phyloP scores from a whole-genome alignment of 352 stramenopile species.

The Thraustochytrium sp. region DNA sequence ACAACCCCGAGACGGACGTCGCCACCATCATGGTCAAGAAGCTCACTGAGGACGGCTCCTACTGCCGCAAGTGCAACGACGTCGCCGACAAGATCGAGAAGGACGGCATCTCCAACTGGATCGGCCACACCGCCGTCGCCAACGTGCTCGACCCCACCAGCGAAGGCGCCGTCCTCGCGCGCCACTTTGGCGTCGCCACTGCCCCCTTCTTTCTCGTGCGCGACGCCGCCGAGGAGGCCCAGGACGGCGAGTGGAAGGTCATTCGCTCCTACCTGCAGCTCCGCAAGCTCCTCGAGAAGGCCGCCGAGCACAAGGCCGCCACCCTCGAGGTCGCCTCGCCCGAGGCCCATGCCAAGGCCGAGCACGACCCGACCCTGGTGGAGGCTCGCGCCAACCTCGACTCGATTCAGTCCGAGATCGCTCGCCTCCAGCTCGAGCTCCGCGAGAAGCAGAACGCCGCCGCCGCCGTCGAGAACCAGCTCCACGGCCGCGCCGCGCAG shows the following conservation, averaged over 20 bases:
- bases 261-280: conserved; percentile 42
- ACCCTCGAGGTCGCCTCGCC: neutral
- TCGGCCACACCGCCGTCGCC: conserved; percentile 18
- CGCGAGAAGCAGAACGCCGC: conserved; percentile 5
- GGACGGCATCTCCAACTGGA: conserved; percentile 28
- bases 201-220: conserved; percentile 44
- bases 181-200: conserved; percentile 44
- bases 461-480: neutral
- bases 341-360: neutral
- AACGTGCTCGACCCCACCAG: conserved; percentile 31
- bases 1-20: conserved; percentile 24
- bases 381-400: neutral
- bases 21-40: conserved; percentile 45
- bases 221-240: neutral
- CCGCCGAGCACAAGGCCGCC: conserved; percentile 29
- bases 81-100: conserved; percentile 43
- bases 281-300: conserved; percentile 43
- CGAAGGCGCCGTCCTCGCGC: conserved; percentile 21
- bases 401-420: neutral
- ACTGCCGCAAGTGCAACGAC: conserved; percentile 45
- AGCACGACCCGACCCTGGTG: neutral
- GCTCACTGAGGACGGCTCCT: conserved; percentile 41
- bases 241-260: conserved; percentile 37
- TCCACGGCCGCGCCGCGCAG: neutral
- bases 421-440: conserved; percentile 24